A percentile compares a stretch with the other conserved stretches of the same genome.
phyloP scores from a whole-genome alignment of 2,329 filamentous ascomycete species.

The Colletotrichum sp. region DNA sequence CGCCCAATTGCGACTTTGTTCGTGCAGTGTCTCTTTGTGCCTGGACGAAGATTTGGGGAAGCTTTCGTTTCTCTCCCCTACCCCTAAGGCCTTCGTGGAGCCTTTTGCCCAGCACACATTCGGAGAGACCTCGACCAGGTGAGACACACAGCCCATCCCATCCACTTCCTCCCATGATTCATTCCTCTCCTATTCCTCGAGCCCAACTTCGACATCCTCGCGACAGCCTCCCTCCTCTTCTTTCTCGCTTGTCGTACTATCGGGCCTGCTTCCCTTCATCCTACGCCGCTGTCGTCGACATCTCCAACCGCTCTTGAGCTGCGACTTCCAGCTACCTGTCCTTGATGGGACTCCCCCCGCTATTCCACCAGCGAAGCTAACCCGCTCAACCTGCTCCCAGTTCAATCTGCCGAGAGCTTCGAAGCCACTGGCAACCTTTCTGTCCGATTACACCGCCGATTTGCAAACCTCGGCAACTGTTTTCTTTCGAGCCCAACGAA shows the following conservation, averaged over 20 bases:
- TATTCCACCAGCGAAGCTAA: slow-evolving; percentile 15
- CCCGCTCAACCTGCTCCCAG: neutral
- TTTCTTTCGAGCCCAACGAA: neutral
- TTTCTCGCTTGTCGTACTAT: neutral
- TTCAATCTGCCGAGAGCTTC: neutral
- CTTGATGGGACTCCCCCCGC: slow-evolving; percentile 9
- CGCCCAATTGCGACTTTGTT: slow-evolving; percentile 44
- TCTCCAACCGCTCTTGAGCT: neutral
- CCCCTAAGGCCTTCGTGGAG: neutral
- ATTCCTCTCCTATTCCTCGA: slow-evolving; percentile 1
- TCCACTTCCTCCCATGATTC: neutral
- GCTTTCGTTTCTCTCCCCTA: slow-evolving; percentile 13
- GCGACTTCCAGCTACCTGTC: slow-evolving; percentile 12
- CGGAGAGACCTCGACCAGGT: slow-evolving; percentile 10
- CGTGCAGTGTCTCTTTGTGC: slow-evolving; percentile 3
- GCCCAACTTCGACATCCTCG: neutral
- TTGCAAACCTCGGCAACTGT: slow-evolving; percentile 2
- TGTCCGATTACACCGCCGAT: neutral
- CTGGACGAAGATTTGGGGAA: slow-evolving; percentile 17
- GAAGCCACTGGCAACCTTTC: neutral
- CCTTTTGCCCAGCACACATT: neutral
- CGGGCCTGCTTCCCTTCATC: neutral
- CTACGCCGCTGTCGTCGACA: neutral
- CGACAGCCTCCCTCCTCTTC: neutral
- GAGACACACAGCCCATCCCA: slow-evolving; percentile 16